Percentiles rank a stretch among this genome's conserved stretches.
phyloP scores from a whole-genome alignment of 1,284 basidiomycete species.

The Mycena citricolor region DNA sequence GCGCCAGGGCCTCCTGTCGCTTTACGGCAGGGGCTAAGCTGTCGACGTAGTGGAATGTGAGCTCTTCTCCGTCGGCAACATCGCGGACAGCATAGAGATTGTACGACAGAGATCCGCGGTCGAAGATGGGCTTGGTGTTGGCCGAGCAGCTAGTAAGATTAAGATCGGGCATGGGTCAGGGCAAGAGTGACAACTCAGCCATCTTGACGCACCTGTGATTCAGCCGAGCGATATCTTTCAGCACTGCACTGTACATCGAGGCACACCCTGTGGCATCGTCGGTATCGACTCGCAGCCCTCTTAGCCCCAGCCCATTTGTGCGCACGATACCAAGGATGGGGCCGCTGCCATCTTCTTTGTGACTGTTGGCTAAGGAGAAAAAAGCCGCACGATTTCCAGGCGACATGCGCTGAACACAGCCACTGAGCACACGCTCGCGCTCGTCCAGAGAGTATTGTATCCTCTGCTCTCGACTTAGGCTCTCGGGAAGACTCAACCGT shows the following conservation, averaged over 20 bases:
- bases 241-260: slow-evolving; percentile 1
- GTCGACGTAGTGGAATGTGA: slow-evolving; percentile 30
- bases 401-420: slow-evolving; percentile 13
- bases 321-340: slow-evolving; percentile 12
- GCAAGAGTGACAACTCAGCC: neutral
- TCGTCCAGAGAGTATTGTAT: neutral
- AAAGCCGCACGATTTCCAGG: slow-evolving; percentile 12
- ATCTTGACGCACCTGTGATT: slow-evolving; percentile 25
- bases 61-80: slow-evolving; percentile 35
- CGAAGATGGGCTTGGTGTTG: slow-evolving; percentile 29
- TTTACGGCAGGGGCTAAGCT: slow-evolving; percentile 8
- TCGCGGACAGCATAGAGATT: slow-evolving; percentile 30
- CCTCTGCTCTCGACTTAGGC: slow-evolving; percentile 7
- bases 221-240: slow-evolving; percentile 17
- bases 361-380: slow-evolving; percentile 19
- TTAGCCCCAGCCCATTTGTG: slow-evolving; percentile 16
- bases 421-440: neutral
- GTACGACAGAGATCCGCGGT: slow-evolving; percentile 30
- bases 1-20: slow-evolving; percentile 26
- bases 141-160: slow-evolving; percentile 29
- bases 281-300: slow-evolving; percentile 2
- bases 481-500: neutral
- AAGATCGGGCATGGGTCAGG: neutral
- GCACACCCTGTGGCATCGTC: neutral
- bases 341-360: slow-evolving; percentile 16